phyloP scores from a whole-genome alignment of 257 asterid genomes.

The Solanum pennellii region DNA sequence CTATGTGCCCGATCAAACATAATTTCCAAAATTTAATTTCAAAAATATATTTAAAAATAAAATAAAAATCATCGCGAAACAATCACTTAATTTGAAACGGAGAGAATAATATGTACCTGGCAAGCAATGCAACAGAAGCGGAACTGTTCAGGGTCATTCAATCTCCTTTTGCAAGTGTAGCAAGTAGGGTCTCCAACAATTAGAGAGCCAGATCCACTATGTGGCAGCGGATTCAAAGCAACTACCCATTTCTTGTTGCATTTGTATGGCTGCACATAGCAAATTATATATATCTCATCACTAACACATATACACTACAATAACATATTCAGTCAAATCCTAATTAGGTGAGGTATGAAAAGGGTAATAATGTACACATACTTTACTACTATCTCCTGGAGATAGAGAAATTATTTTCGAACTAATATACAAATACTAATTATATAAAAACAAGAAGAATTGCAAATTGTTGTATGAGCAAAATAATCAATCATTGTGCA shows the following conservation, averaged over 20 bases:
- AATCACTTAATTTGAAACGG: neutral
- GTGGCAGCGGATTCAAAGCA: constrained; percentile 20
- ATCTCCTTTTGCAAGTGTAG: constrained; percentile 5
- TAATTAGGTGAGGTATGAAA: too few relatives aligned
- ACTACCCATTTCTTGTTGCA: constrained; percentile 24
- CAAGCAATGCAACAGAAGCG: constrained; percentile 17
- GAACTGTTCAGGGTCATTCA: constrained; percentile 7
- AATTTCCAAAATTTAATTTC: neutral
- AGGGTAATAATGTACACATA: too few relatives aligned
- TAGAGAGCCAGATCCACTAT: constrained; percentile 17
- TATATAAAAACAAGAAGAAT: neutral
- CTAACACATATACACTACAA: neutral
- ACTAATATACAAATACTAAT: neutral
- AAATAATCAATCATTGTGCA: neutral
- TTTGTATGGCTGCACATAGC: constrained; percentile 12
- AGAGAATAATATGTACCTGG: neutral
- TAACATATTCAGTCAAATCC: too few relatives aligned
- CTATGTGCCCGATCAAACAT: neutral
- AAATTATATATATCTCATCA: neutral
- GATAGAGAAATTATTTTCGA: too few relatives aligned
- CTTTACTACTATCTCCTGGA: neutral
- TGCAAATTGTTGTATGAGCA: neutral
- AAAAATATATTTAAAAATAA: too few relatives aligned
- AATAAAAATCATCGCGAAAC: neutral
- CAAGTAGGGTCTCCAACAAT: constrained; percentile 6